A percentile compares a stretch with the other conserved stretches of the same genome.
Evolutionary conservation across 345 rosid species (phyloP).

Genomic region (Limnanthes douglasii): DNA sequence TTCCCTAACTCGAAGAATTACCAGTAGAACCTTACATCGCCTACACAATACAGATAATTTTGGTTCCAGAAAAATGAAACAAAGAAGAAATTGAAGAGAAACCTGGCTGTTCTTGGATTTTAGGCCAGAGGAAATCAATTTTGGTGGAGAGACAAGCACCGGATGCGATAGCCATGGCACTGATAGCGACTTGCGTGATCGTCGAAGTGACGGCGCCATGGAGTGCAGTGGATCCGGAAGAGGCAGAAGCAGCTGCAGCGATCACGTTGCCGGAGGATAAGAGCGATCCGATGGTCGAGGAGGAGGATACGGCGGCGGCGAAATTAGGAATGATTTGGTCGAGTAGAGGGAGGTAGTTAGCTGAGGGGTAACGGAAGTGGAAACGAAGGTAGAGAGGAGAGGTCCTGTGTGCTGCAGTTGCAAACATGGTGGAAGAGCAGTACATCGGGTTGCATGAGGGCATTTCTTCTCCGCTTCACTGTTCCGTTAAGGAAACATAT

Average conservation of each 20-base stretch:
- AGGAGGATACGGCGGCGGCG: too few species aligned
- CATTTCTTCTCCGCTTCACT: neutral
- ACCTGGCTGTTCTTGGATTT: conserved; percentile 49
- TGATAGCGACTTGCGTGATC: conserved; percentile 54
- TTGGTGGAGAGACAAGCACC: conserved; percentile 72
- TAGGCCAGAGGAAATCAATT: conserved; percentile 64
- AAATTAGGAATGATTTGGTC: conserved; percentile 13
- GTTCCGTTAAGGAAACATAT: too few species aligned
- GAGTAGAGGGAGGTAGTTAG: conserved; percentile 15
- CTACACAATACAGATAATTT: too few species aligned
- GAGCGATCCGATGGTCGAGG: conserved; percentile 10
- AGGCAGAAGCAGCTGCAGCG: conserved; percentile 31
- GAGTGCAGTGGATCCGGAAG: conserved; percentile 18
- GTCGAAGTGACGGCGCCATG: conserved; percentile 52
- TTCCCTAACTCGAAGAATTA: too few species aligned
- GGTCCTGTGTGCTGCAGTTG: conserved; percentile 5
- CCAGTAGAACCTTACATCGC: neutral
- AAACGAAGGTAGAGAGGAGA: conserved; percentile 6
- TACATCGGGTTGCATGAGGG: neutral
- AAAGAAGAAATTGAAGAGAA: neutral
- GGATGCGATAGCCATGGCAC: conserved; percentile 61
- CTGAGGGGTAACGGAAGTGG: conserved; percentile 2
- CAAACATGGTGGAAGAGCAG: conserved; percentile 6
- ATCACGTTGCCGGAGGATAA: conserved; percentile 13
- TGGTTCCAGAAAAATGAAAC: neutral